Conservation (phyloP, 495 filamentous ascomycete genomes). For the Choiromyces venosus region DNA sequence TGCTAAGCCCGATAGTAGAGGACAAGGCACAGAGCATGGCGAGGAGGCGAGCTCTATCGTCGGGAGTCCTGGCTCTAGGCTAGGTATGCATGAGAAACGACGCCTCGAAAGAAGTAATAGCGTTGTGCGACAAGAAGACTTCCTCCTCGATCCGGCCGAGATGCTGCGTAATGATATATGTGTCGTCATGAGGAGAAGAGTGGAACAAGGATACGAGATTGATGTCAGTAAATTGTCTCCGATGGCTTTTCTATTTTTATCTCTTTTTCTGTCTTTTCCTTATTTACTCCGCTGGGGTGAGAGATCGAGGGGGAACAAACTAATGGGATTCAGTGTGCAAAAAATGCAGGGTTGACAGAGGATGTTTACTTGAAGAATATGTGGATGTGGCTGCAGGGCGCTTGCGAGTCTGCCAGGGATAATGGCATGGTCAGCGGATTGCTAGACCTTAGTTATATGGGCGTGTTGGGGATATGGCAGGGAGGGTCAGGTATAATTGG, state of each 20-base stretch:
- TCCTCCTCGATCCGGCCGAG: slow-evolving; percentile 35
- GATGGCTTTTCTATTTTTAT: background rate
- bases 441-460: slow-evolving; percentile 79
- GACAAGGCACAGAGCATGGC: background rate
- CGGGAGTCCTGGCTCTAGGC: slow-evolving; percentile 11
- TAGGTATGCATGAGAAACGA: slow-evolving; percentile 30
- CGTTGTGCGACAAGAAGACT: slow-evolving; percentile 34
- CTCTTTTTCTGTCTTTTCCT: background rate
- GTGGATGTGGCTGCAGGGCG: slow-evolving; percentile 49
- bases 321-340: slow-evolving; percentile 12
- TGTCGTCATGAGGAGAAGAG: slow-evolving; percentile 35
- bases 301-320: slow-evolving; percentile 1
- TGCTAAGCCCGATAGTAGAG: background rate
- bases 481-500: slow-evolving; percentile 57
- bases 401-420: slow-evolving; percentile 58
- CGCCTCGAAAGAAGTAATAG: slow-evolving; percentile 20
- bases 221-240: slow-evolving; percentile 6
- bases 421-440: slow-evolving; percentile 67
- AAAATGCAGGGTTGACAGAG: slow-evolving; percentile 23
- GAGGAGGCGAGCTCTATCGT: slow-evolving; percentile 9
- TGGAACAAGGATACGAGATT: slow-evolving; percentile 36
- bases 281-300: background rate
- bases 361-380: slow-evolving; percentile 33
- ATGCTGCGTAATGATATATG: slow-evolving; percentile 35
- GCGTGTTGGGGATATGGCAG: slow-evolving; percentile 73